These are phyloP conservation scores for Phytopythium vexans DNA, from an alignment of 352 stramenopile genomes.

Conservation along the genomic window DNA sequence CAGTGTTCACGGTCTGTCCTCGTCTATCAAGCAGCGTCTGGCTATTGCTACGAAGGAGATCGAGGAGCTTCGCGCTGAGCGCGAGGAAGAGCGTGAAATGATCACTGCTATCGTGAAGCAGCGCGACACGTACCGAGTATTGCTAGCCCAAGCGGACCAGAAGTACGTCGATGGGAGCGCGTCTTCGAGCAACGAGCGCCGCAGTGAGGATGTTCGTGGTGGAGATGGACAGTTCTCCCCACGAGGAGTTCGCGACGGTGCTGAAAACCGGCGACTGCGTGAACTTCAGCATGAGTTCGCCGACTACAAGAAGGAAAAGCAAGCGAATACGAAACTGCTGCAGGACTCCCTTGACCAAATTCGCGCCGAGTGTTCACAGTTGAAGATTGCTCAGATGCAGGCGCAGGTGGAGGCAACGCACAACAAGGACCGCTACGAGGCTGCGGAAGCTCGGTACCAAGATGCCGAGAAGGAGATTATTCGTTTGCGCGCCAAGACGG, in stretches of 20 bases:
- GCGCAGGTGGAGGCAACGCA: conserved; percentile 64
- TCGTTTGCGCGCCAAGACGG: conserved; percentile 51
- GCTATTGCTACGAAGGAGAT: conserved; percentile 73
- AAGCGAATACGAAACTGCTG: conserved; percentile 55
- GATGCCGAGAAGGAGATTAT: conserved; percentile 63
- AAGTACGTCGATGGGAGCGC: conserved; percentile 38
- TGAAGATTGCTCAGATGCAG: conserved; percentile 61
- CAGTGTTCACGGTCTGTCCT: conserved; percentile 21
- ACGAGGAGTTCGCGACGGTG: conserved; percentile 22
- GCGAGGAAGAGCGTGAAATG: conserved; percentile 83
- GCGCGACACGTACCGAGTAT: conserved; percentile 94
- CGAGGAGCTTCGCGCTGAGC: conserved; percentile 62
- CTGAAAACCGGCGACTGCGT: conserved; percentile 36
- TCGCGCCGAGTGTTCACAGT: conserved; percentile 40
- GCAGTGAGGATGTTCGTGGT: neutral
- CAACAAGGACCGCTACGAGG: conserved; percentile 60
- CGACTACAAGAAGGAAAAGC: conserved; percentile 79
- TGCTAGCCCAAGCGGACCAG: conserved; percentile 89
- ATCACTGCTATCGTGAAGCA: conserved; percentile 94
- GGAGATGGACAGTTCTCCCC: neutral
- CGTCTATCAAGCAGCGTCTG: conserved; percentile 50
- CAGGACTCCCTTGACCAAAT: conserved; percentile 64
- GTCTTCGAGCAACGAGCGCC: conserved; percentile 1
- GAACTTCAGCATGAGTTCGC: conserved; percentile 73
- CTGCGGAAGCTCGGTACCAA: conserved; percentile 45